Evolutionary conservation across 768 basidiomycete genomes (phyloP), one percentile per base, ranked within the genome.

Genomic region (Boletus edulis): DNA sequence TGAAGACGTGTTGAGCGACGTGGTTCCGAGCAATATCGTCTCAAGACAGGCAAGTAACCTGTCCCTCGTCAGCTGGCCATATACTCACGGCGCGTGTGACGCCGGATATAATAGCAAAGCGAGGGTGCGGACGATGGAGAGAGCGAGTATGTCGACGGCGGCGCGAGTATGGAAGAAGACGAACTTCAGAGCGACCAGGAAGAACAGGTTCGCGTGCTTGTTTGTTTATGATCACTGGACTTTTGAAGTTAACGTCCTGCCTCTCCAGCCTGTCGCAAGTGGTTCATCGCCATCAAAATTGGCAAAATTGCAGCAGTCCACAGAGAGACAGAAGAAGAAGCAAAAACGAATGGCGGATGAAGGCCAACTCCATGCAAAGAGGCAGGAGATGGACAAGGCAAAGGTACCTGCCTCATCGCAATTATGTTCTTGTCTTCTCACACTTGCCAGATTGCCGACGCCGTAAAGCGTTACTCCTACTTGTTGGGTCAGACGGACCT

Each of bases 401-500:
- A 94, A 93, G 78, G 91, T 87, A 59, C 17, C 71, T 45, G 32
- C n/a, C 51, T 20, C n/a, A 2, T 31, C 17, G 11, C 34, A 38
- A 18, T 39, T 32, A 37, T 31, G 15, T 34, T 35, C 10, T 49
- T 13, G 32, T 56, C 43, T 53, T 49, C 46, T 58, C 65, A 57
- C 62, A 44, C 17, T 37, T 43, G 50, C 20, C 60, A 98, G 93
- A 81, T 94, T 39, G 76, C 91, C 18, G 95, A 98, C 66, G 92
- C 94, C 11, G 91, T 98, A 57, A 98, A 98, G 70, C 87, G 94
- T 17, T 98, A 98, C 68, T 91, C 91, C 3, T 98, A 98, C 72
- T 83, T 98, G n/a, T 81, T 99, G 2, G 97, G 97, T 9, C 95
- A 99, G 70, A 98, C 96, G 0, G 97, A 98, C 61, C 79, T 98